A percentile compares a stretch with the other conserved stretches of the same genome.
Evolutionary conservation across 1,284 basidiomycete genomes (phyloP).

Genomic region (Takashimella koratensis): DNA sequence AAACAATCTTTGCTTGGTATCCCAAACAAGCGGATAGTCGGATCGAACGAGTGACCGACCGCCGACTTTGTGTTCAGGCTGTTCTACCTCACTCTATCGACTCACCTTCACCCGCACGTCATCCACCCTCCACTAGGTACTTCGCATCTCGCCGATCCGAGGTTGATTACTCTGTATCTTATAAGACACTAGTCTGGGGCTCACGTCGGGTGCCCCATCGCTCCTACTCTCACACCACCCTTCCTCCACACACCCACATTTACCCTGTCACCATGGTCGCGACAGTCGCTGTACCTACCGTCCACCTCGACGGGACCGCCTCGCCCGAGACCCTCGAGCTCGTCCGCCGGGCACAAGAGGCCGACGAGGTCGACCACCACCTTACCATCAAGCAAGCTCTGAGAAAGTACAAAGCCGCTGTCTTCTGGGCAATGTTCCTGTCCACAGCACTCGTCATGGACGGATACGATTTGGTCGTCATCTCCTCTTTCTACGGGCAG

Average conservation of each 20-base stretch:
- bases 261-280: not conserved
- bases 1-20: too few relatives aligned
- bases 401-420: constrained; percentile 21
- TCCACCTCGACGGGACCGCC: not conserved
- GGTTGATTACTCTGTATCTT: too few relatives aligned
- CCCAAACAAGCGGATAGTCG: too few relatives aligned
- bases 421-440: constrained; percentile 26
- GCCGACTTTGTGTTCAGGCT: too few relatives aligned
- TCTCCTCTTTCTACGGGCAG: constrained; percentile 34
- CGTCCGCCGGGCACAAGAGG: constrained; percentile 4
- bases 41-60: too few relatives aligned
- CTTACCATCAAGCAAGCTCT: constrained; percentile 21
- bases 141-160: not conserved
- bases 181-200: not conserved
- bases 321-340: constrained; percentile 2
- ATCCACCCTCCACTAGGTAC: not conserved
- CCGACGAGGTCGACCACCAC: constrained; percentile 5
- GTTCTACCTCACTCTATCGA: too few relatives aligned
- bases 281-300: not conserved
- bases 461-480: constrained; percentile 24
- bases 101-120: too few relatives aligned
- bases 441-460: constrained; percentile 31
- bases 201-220: not conserved
- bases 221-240: not conserved
- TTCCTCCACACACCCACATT: too few relatives aligned